Evolutionary conservation across 805 yeast genomes (phyloP).

Genomic region (Saccharomycopsis fibuligera): DNA sequence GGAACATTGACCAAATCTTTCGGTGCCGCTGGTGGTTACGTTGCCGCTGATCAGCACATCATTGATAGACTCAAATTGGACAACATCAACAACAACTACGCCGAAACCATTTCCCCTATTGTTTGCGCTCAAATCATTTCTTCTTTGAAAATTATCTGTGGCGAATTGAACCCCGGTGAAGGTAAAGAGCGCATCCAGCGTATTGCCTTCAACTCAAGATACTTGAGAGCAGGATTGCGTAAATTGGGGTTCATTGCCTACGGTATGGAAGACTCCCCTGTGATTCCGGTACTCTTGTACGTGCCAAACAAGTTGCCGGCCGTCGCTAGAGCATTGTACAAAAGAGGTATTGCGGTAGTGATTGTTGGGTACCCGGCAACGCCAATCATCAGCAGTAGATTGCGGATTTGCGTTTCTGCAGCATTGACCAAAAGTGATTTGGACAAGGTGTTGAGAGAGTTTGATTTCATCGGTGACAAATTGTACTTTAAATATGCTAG

Average conservation of each 20-base stretch:
- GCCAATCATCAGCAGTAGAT: constrained; percentile 82
- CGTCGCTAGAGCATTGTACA: constrained; percentile 73
- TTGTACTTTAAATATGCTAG: constrained; percentile 49
- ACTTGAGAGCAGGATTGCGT: constrained; percentile 82
- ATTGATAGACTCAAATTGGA: constrained; percentile 71
- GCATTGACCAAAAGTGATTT: constrained; percentile 92
- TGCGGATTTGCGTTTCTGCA: constrained; percentile 86
- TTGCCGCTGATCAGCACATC: constrained; percentile 66
- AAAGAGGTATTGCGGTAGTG: constrained; percentile 83
- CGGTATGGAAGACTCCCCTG: constrained; percentile 96
- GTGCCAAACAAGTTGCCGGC: constrained; percentile 95
- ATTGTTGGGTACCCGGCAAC: constrained; percentile 98
- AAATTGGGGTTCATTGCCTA: constrained; percentile 89
- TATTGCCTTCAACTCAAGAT: constrained; percentile 93
- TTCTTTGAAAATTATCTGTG: constrained; percentile 71
- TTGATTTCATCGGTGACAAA: constrained; percentile 73
- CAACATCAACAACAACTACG: constrained; percentile 65
- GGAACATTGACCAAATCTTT: constrained; percentile 97
- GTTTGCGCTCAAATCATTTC: constrained; percentile 83
- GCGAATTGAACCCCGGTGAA: constrained; percentile 85
- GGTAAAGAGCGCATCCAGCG: constrained; percentile 87
- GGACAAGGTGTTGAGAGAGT: constrained; percentile 66
- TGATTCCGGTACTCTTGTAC: constrained; percentile 79
- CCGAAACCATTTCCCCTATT: constrained; percentile 88
- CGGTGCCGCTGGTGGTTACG: constrained; percentile 98